A percentile compares a stretch with the other conserved stretches of the same genome.
phyloP scores from a whole-genome alignment of 1,284 basidiomycete species.

The Phellopilus nigrolimitatus region DNA sequence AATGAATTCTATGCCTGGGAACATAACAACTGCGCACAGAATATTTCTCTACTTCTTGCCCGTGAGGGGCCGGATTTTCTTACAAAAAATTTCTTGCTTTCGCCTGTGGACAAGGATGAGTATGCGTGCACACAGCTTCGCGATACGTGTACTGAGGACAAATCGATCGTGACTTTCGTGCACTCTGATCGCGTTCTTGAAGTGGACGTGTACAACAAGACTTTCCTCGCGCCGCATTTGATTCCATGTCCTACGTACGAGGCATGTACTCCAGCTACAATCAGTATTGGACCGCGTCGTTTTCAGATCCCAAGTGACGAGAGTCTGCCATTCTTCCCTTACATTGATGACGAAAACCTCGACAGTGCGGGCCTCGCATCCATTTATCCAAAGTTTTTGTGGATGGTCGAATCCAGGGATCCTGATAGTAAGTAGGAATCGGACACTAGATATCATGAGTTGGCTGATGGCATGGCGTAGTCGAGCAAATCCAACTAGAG shows the following conservation, averaged over 20 bases:
- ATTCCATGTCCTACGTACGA: constrained; percentile 7
- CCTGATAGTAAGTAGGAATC: constrained; percentile 1
- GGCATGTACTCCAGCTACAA: constrained; percentile 4
- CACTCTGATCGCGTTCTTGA: neutral
- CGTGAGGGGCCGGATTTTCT: neutral
- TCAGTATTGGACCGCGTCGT: constrained; percentile 3
- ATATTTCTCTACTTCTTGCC: neutral
- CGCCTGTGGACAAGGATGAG: neutral
- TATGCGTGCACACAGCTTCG: neutral
- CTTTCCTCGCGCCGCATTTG: neutral
- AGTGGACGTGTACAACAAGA: neutral
- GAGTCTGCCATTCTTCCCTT: constrained; percentile 4
- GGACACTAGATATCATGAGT: too few relatives aligned
- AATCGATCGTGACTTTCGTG: neutral
- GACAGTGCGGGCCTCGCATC: neutral
- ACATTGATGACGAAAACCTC: constrained; percentile 4
- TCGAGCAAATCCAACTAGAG: constrained; percentile 9
- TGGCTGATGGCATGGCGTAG: neutral
- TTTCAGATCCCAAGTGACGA: neutral
- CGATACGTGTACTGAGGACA: neutral
- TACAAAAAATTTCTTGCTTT: neutral
- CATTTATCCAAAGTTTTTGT: neutral
- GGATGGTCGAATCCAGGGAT: neutral
- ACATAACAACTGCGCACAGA: neutral
- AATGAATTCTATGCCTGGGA: neutral